phyloP scores from a whole-genome alignment of 164 flowering plant genomes.

The Santalum album region DNA sequence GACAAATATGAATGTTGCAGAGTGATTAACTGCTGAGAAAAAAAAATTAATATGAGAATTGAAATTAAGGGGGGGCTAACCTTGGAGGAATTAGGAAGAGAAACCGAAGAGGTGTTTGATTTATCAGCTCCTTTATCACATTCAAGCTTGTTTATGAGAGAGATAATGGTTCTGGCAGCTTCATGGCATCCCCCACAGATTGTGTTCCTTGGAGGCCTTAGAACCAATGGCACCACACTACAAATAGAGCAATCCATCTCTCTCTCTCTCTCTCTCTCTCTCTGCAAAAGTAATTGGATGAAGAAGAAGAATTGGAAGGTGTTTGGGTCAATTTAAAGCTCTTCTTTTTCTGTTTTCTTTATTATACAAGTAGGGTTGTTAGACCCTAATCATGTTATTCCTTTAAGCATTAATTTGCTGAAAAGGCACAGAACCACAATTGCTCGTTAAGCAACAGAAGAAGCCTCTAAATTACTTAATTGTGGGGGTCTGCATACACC shows the following conservation, averaged over 20 bases:
- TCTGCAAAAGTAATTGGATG: too few species aligned
- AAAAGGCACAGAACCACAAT: too few species aligned
- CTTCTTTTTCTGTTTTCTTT: too few species aligned
- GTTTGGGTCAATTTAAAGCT: too few species aligned
- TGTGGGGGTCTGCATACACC: too few species aligned
- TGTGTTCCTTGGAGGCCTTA: slow-evolving; percentile 74
- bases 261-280: neutral
- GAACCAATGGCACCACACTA: slow-evolving; percentile 39
- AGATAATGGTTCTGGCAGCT: slow-evolving; percentile 43
- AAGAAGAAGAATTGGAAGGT: too few species aligned
- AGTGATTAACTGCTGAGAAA: neutral
- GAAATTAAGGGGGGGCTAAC: slow-evolving; percentile 18
- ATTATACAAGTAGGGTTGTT: too few species aligned
- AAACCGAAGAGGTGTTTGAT: slow-evolving; percentile 7
- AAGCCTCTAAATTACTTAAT: too few species aligned
- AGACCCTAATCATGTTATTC: too few species aligned
- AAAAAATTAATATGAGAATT: neutral
- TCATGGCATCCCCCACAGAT: slow-evolving; percentile 66
- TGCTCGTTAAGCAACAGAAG: too few species aligned
- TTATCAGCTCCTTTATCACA: slow-evolving; percentile 8
- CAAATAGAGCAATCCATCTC: slow-evolving; percentile 74
- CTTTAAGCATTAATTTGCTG: too few species aligned
- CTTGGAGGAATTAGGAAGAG: slow-evolving; percentile 43
- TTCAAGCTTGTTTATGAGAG: slow-evolving; percentile 38
- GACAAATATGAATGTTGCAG: too few species aligned